A percentile compares a stretch with the other conserved stretches of the same genome.
phyloP scores from a whole-genome alignment of 2,329 filamentous ascomycete species.

The Pseudogymnoascus sp. region DNA sequence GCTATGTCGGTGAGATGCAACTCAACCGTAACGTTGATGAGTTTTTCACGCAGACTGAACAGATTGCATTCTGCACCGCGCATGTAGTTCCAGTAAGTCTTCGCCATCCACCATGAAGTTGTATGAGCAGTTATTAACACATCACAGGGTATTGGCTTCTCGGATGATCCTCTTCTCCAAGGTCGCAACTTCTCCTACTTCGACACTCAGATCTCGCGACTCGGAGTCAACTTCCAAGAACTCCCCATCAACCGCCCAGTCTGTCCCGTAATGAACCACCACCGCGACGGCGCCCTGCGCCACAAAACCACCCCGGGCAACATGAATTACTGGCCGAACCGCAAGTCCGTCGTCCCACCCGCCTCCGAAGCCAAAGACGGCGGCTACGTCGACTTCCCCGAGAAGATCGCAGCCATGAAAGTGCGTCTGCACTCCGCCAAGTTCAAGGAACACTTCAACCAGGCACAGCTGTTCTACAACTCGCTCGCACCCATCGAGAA shows the following conservation, averaged over 20 bases:
- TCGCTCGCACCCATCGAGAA: constrained; percentile 61
- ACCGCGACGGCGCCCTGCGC: constrained; percentile 64
- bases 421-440: constrained; percentile 59
- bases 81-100: constrained; percentile 73
- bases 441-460: constrained; percentile 68
- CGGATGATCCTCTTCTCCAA: constrained; percentile 65
- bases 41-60: constrained; percentile 75
- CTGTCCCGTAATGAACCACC: constrained; percentile 66
- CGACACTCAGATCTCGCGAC: constrained; percentile 60
- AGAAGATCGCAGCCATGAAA: constrained; percentile 62
- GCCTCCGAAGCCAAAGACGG: constrained; percentile 49
- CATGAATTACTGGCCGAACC: constrained; percentile 75
- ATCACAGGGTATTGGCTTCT: constrained; percentile 56
- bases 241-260: constrained; percentile 69
- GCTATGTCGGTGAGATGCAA: constrained; percentile 71
- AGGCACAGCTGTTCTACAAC: constrained; percentile 79
- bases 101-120: constrained; percentile 42
- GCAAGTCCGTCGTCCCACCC: constrained; percentile 54
- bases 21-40: constrained; percentile 74
- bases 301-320: constrained; percentile 66
- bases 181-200: constrained; percentile 63
- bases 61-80: constrained; percentile 72
- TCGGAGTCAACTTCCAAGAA: constrained; percentile 69
- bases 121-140: constrained; percentile 28
- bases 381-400: constrained; percentile 59